A percentile compares a stretch with the other conserved stretches of the same genome.
Evolutionary conservation across 129 eudicot species (phyloP).

Genomic region (Ambrosia artemisiifolia): DNA sequence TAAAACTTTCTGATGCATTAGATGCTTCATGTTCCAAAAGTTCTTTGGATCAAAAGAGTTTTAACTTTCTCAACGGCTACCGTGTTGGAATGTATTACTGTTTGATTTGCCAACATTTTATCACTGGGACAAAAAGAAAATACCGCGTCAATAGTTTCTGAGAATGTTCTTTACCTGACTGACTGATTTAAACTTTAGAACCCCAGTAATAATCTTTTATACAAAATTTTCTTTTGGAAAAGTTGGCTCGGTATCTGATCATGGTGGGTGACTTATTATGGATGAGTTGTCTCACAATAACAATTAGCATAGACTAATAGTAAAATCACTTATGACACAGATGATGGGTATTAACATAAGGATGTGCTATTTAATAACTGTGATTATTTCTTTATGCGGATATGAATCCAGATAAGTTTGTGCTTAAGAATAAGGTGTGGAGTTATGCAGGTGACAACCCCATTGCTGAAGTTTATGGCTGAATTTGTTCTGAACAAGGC

Average conservation of each 20-base stretch:
- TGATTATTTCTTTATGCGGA: background rate
- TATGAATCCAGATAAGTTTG: background rate
- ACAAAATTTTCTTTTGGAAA: background rate
- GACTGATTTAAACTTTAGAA: background rate
- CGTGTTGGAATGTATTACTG: background rate
- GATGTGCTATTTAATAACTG: conserved; percentile 6
- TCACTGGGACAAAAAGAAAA: background rate
- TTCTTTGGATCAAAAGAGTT: background rate
- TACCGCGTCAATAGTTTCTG: background rate
- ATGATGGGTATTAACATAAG: conserved; percentile 12
- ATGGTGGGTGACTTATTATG: background rate
- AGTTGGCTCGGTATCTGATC: background rate
- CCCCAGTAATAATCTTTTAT: background rate
- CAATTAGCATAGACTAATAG: background rate
- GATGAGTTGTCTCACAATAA: conserved; percentile 9
- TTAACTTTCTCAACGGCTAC: background rate
- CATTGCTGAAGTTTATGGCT: conserved; percentile 86
- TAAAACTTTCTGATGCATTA: background rate
- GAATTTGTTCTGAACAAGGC: conserved; percentile 93
- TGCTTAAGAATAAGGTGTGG: conserved; percentile 5
- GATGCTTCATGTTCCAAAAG: background rate
- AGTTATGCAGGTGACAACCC: conserved; percentile 80
- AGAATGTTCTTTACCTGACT: background rate
- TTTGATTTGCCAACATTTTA: background rate
- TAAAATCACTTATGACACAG: background rate